Evolutionary conservation across 352 stramenopile species (phyloP), one percentile per base, ranked within the genome.

Genomic region (Phytophthora cryptogea): DNA sequence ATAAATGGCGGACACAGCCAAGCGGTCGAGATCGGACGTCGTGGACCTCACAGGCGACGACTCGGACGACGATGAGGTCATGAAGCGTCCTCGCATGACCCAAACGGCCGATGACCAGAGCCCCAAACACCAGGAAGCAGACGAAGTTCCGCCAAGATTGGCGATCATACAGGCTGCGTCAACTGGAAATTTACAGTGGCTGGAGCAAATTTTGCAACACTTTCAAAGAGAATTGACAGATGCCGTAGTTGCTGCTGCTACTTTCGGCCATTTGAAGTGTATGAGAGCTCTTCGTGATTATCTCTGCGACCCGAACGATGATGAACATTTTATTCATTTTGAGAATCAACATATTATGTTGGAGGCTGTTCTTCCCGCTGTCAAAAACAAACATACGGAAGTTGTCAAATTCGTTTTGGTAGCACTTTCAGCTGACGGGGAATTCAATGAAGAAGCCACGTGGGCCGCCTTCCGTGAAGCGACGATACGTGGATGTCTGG

Each of bases 401-500:
- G 52, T 59, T 23, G 52, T 59, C 1, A 30, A 59, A 8, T 43
- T 50, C 8, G 7, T 59, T 16, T 17, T 59, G 28, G 20, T 11
- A 9, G n/a, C 20, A 17, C 28, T 59, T 40, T 28, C n/a, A 17
- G 20, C 7, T 16, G 40, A 59, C 6, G 28, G 33, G 17, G 39
- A 59, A 28, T 28, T 51, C 6, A 49, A 58, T 8, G 26, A 42
- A 17, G 20, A 48, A n/a, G 13, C n/a, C 8, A 35, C 32, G 4
- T 59, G 52, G 52, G 2, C 2, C 0, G 52, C 26, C 4, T 46
- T 59, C 28, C 28, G 51, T 7, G 52, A 33, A 31, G 39, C 40
- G 4, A 17, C 41, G 8, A 16, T 6, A 13, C n/a, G 42, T 26
- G 40, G 52, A 20, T 16, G 44, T 20, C 7, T 51, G 6, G 52